Base-by-base conservation (phyloP, 768 basidiomycete genomes). In the Leucocoprinus sp. region DNA sequence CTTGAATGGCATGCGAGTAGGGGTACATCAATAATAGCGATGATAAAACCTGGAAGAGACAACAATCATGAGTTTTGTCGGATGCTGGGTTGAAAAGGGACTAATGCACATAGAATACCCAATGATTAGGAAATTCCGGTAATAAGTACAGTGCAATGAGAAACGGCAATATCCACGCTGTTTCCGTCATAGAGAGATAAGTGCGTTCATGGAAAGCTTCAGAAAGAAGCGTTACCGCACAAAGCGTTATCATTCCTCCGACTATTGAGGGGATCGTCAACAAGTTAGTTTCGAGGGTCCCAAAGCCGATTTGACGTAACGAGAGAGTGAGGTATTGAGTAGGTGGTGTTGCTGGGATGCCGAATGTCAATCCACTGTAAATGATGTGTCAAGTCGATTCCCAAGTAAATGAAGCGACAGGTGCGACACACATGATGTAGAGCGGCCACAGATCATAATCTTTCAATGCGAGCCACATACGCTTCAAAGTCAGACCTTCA, bases 381-480 rank as follows among this genome's bases (percentile, higher is more conserved):
- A 33, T 27, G 12, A 41, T 24, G 15, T n/a, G 5, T 12, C 26
- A 39, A 26, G 18, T n/a, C 8, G 17, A 9, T 9, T 17, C 12
- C 14, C 23, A 15, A 26, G 24, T 17, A 37, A 11, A 27, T 4
- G 12, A 8, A 6, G 26, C 26, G 11, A 27, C 26, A 5, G 5
- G 26, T 27, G 26, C 26, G 26, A 57, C 61, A 40, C 44, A 72
- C 69, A 79, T 59, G 22, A 78, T 65, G 55, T 84, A 84, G 17
- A 83, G 38, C 0, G 81, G 81, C 80, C 80, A 83, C 8, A 82
- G 59, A 53, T 81, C 79, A 45, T 74, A 82, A 55, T 84, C 81
- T 28, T 68, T 70, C 5, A 80, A 41, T 0, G 78, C 75, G 5
- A 58, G 61, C 72, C 75, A 81, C 3, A 82, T 56, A 4, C 72